Percentiles rank a stretch among this genome's conserved stretches.
Evolutionary conservation across 1,139 yeast genomes (phyloP).

Genomic region (Debaryomyces fabryi): DNA sequence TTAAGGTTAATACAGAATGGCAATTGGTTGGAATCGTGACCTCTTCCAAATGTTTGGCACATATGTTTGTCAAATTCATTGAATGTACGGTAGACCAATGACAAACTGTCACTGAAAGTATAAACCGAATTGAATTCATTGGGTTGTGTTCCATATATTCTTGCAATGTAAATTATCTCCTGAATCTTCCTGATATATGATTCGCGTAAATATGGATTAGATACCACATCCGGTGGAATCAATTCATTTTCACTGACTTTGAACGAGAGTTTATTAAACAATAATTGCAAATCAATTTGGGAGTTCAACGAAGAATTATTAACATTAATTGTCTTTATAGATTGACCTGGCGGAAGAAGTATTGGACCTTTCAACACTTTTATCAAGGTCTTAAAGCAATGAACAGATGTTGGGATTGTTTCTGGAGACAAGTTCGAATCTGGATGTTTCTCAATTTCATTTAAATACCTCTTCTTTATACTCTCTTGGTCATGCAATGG

Average conservation of each 20-base stretch:
- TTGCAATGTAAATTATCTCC: slow-evolving; percentile 52
- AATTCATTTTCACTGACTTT: slow-evolving; percentile 42
- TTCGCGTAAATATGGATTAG: slow-evolving; percentile 39
- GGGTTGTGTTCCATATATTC: slow-evolving; percentile 18
- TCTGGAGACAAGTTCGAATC: slow-evolving; percentile 30
- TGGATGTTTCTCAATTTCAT: slow-evolving; percentile 31
- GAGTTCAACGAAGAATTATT: slow-evolving; percentile 53
- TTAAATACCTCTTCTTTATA: slow-evolving; percentile 34
- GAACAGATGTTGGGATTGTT: slow-evolving; percentile 50
- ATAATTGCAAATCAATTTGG: slow-evolving; percentile 55
- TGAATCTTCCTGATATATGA: slow-evolving; percentile 50
- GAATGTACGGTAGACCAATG: slow-evolving; percentile 37
- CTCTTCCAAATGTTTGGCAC: slow-evolving; percentile 28
- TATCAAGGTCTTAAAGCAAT: slow-evolving; percentile 58
- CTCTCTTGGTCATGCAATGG: slow-evolving; percentile 28
- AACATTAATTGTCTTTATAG: slow-evolving; percentile 54
- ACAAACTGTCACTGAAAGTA: slow-evolving; percentile 42
- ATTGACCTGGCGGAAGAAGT: slow-evolving; percentile 41
- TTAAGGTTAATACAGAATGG: slow-evolving; percentile 57
- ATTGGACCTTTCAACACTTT: slow-evolving; percentile 68
- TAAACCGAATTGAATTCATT: slow-evolving; percentile 41
- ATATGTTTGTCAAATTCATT: slow-evolving; percentile 48
- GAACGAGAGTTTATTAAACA: slow-evolving; percentile 52
- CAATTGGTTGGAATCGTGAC: slow-evolving; percentile 27
- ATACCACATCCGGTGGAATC: slow-evolving; percentile 58